Base-by-base conservation (phyloP, 163 green algal genomes). In the Smithsoniella earleae region DNA sequence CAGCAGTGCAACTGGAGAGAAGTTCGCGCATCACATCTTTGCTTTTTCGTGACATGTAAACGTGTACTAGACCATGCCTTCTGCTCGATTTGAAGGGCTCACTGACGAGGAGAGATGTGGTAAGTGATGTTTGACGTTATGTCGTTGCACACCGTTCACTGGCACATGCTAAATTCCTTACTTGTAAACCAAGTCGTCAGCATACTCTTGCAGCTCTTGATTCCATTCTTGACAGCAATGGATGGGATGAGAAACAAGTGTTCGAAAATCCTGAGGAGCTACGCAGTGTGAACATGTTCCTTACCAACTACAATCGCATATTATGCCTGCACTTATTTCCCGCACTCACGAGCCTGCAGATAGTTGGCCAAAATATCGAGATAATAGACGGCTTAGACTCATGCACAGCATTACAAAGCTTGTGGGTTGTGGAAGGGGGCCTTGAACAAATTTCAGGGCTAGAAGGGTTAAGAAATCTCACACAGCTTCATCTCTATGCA, bases 401-500 rank as follows among this genome's bases (percentile, higher is more conserved):
- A 16, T 88, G 82, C 49, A 73, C 77, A 2, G 37, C 73, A 3
- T 79, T 92, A 30, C 64, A 89, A 69, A 79, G 83, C 77, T 83
- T 92, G 25, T 88, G 78, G 79, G 75, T 92, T 31, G 69, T 78
- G 27, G 87, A 90, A 73, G 90, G 89, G 38, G 52, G 80, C 30
- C 80, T 90, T 36, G 46, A n/a, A 25, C 16, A 13, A 33, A 85
- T 88, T 5, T 16, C 55, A 37, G 78, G 78, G 36, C 77, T 85
- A 49, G 76, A 83, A 25, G n/a, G 6, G 22, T 73, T 79, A 52
- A 54, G 28, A 13, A 66, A 79, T 8, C 78, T 85, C 2, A 73
- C 46, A 13, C 54, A 80, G 58, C 77, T 88, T 38, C 84, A 82
- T 73, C 64, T 88, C 20, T 85, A 86, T 76, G 77, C 58, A 33